Base-by-base conservation (phyloP, 2,329 filamentous ascomycete genomes). In the Xylariaceae sp. region DNA sequence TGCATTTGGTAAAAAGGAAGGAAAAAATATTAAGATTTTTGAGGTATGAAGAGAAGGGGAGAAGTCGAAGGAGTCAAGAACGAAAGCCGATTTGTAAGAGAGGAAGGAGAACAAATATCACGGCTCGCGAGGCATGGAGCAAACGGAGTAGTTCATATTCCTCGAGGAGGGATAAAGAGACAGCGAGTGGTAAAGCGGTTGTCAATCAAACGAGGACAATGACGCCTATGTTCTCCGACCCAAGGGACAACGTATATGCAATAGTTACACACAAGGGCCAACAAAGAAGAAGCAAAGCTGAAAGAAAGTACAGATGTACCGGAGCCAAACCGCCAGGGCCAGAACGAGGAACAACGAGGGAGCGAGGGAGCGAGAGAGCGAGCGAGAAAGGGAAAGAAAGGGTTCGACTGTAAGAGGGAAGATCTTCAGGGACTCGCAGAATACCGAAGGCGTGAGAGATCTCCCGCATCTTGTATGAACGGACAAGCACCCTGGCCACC, bases 401-500 rank as follows among this genome's bases (percentile, higher is more conserved):
- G 7, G 36, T 29, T n/a, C 12, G 39, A 48, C 13, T 51, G 51
- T 44, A 56, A 43, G 46, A 51, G 49, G 15, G 53, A 65, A 54
- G 56, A 59, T 55, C 51, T 43, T 58, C 44, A 57, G 54, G 50
- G 52, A 59, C 54, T 43, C 52, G 50, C 26, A 51, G 53, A 54
- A 53, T 51, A 53, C 22, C 51, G 54, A 54, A 57, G 48, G 37
- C 51, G 44, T 29, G 51, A 49, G 46, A 30, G 26, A 29, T 10
- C n/a, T 16, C 48, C 30, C 32, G 47, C 61, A 61, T 66, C 63
- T 66, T 65, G 64, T 66, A 66, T 49, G 52, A 55, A 55, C 32
- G 29, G 13, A 40, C 36, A n/a, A 29, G 43, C 36, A 6, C 43
- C 39, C 32, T 34, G 44, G 36, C 9, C 47, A 15, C 40, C 9